Conservation (phyloP, 345 rosid genomes). For the Moricandia moricandioides region DNA sequence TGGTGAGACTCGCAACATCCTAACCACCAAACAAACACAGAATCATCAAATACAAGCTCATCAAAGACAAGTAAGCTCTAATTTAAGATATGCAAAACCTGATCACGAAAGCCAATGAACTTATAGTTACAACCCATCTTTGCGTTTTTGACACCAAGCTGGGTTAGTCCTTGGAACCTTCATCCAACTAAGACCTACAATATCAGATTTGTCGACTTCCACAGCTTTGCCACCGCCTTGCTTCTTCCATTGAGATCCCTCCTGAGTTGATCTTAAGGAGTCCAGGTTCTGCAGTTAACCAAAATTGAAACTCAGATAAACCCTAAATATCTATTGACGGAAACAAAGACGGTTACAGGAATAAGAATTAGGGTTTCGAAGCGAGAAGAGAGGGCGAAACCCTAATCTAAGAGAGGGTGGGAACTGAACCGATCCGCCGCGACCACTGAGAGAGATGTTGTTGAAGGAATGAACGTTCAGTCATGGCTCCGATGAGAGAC, state of each 20-base stretch:
- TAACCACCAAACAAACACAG: slow-evolving; percentile 26
- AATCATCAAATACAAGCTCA: not conserved
- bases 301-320: slow-evolving; percentile 5
- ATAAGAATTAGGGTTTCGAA: slow-evolving; percentile 32
- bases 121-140: slow-evolving; percentile 81
- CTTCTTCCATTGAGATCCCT: slow-evolving; percentile 92
- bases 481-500: slow-evolving; percentile 42
- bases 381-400: not conserved
- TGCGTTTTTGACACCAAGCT: slow-evolving; percentile 68
- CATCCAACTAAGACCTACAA: slow-evolving; percentile 77
- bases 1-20: slow-evolving; percentile 75
- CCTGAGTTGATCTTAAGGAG: slow-evolving; percentile 70
- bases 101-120: slow-evolving; percentile 88
- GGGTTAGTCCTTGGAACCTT: slow-evolving; percentile 83
- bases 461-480: slow-evolving; percentile 81
- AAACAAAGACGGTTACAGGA: too few relatives aligned
- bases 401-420: not conserved
- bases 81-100: too few relatives aligned
- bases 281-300: slow-evolving; percentile 69
- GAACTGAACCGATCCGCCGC: slow-evolving; percentile 71
- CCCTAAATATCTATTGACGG: too few relatives aligned
- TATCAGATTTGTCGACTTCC: slow-evolving; percentile 83
- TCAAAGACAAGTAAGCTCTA: not conserved
- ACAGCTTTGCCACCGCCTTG: slow-evolving; percentile 97
- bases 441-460: slow-evolving; percentile 80